phyloP scores from a whole-genome alignment of 2,329 filamentous ascomycete genomes.

The Xylaria sp. region DNA sequence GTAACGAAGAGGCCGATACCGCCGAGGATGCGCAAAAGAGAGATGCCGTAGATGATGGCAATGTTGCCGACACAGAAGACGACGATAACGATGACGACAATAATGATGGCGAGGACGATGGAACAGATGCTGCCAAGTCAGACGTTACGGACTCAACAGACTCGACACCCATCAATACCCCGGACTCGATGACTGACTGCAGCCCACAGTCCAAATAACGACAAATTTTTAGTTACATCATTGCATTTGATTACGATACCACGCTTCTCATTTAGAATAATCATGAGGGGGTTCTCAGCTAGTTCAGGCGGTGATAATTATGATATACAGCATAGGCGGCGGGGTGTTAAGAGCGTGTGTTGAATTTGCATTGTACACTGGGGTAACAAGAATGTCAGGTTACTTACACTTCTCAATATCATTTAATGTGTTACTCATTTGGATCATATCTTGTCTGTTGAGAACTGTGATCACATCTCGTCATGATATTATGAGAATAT shows the following conservation, averaged over 20 bases:
- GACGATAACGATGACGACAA: conserved; percentile 48
- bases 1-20: conserved; percentile 17
- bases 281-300: not conserved
- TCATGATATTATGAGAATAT: not conserved
- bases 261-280: conserved; percentile 23
- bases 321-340: conserved; percentile 24
- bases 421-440: conserved; percentile 5
- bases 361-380: conserved; percentile 27
- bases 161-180: conserved; percentile 45
- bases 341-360: conserved; percentile 25
- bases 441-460: not conserved
- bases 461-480: not conserved
- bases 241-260: conserved; percentile 30
- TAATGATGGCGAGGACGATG: conserved; percentile 38
- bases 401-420: conserved; percentile 22
- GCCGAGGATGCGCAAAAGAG: conserved; percentile 28
- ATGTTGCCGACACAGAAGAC: conserved; percentile 38
- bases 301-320: conserved; percentile 14
- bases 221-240: conserved; percentile 3
- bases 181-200: conserved; percentile 44
- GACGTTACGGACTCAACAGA: conserved; percentile 48
- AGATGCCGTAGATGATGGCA: conserved; percentile 34
- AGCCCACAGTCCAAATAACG: conserved; percentile 42
- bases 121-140: conserved; percentile 42
- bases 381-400: conserved; percentile 37